Conservation (phyloP, 805 yeast species). For the Yamadazyma insecticola region DNA sequence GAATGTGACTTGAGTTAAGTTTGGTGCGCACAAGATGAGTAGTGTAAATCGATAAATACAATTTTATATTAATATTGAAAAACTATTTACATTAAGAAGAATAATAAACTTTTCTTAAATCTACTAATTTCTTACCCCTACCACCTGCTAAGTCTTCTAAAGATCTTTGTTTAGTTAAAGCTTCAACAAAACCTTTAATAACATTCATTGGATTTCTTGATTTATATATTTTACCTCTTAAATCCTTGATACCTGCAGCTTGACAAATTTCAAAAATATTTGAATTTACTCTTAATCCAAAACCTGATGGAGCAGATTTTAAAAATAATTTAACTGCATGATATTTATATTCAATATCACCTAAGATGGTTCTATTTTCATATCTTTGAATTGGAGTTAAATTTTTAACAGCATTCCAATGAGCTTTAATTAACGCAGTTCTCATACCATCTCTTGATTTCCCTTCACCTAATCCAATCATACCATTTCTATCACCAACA, state of each 20-base stretch:
- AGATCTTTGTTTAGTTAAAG: slow-evolving; percentile 73
- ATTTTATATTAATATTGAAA: no score
- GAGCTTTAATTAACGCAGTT: slow-evolving; percentile 76
- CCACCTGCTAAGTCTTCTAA: slow-evolving; percentile 84
- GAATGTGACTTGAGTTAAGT: no score
- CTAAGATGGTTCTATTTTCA: slow-evolving; percentile 87
- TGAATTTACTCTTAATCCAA: slow-evolving; percentile 88
- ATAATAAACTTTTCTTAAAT: slow-evolving; percentile 86
- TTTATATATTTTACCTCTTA: slow-evolving; percentile 86
- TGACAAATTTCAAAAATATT: slow-evolving; percentile 87
- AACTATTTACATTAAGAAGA: slow-evolving; percentile 28
- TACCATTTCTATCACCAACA: slow-evolving; percentile 90
- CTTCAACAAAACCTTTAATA: slow-evolving; percentile 84
- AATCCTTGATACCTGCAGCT: slow-evolving; percentile 89
- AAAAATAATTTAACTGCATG: slow-evolving; percentile 83
- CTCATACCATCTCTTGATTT: slow-evolving; percentile 75
- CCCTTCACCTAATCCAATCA: slow-evolving; percentile 94
- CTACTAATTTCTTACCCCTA: slow-evolving; percentile 93
- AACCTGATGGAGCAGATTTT: slow-evolving; percentile 88
- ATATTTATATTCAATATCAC: slow-evolving; percentile 74
- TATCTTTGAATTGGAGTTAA: slow-evolving; percentile 76
- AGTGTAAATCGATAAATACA: no score
- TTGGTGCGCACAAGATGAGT: no score
- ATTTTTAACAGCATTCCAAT: slow-evolving; percentile 90
- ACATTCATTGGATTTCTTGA: slow-evolving; percentile 95